These are phyloP conservation scores for Penicillium sp. DNA, from an alignment of 2,329 filamentous ascomycete species.

Conservation along the genomic window DNA sequence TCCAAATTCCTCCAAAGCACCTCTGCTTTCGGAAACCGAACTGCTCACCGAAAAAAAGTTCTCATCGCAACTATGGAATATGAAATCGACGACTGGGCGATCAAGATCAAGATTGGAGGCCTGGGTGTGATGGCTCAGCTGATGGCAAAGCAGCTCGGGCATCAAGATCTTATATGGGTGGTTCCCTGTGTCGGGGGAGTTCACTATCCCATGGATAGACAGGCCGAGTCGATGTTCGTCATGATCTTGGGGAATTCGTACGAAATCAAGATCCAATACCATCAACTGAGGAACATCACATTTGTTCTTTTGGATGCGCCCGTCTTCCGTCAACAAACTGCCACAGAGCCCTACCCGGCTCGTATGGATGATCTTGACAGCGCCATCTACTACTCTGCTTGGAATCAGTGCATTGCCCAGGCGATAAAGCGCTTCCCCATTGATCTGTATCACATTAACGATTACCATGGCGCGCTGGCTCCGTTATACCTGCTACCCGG, in stretches of 20 bases:
- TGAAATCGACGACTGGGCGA: conserved; percentile 65
- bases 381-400: conserved; percentile 66
- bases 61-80: conserved; percentile 70
- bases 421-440: conserved; percentile 60
- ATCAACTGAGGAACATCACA: conserved; percentile 61
- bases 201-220: conserved; percentile 59
- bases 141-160: conserved; percentile 63
- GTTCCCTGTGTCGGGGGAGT: conserved; percentile 61
- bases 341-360: conserved; percentile 61
- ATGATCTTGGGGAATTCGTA: conserved; percentile 59
- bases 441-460: conserved; percentile 65
- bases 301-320: conserved; percentile 65
- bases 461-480: conserved; percentile 61
- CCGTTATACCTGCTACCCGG: conserved; percentile 62
- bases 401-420: conserved; percentile 67
- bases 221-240: conserved; percentile 59
- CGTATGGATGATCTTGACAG: conserved; percentile 67
- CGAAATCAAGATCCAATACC: conserved; percentile 61
- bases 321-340: conserved; percentile 62
- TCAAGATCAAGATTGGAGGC: conserved; percentile 69
- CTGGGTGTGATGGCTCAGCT: conserved; percentile 67
- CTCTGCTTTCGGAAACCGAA: conserved; percentile 32
- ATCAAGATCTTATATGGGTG: conserved; percentile 65
- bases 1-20: conserved; percentile 39
- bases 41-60: conserved; percentile 51